Evolutionary conservation across 169 alveolate species (phyloP).

Genomic region (Plasmodium cynomolgi): DNA sequence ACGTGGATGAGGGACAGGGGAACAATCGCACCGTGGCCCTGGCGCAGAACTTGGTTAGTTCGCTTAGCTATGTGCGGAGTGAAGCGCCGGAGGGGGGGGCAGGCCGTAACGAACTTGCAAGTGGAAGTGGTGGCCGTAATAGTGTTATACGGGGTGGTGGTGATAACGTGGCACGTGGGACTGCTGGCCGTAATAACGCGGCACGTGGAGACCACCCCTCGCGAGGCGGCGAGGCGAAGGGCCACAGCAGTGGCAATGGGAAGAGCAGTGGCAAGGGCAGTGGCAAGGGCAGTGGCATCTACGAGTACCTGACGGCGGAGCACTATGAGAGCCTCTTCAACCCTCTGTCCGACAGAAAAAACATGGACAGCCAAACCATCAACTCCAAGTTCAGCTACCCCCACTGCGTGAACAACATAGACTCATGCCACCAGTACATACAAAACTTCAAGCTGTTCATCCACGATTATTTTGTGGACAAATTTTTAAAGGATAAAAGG

Average conservation of each 20-base stretch:
- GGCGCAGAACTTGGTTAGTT: conserved; percentile 39
- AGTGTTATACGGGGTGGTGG: background rate
- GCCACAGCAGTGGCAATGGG: no score
- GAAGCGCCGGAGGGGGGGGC: background rate
- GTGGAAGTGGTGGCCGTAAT: background rate
- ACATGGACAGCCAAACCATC: conserved; percentile 29
- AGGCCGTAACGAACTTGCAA: background rate
- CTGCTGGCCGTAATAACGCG: background rate
- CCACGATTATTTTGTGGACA: conserved; percentile 25
- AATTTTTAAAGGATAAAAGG: conserved; percentile 14
- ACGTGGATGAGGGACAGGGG: conserved; percentile 25
- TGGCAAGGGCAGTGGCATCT: background rate
- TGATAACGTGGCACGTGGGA: background rate
- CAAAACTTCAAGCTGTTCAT: conserved; percentile 51
- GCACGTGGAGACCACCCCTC: background rate
- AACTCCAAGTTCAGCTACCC: conserved; percentile 65
- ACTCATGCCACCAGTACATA: conserved; percentile 59
- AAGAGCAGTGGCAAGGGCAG: background rate
- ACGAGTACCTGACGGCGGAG: conserved; percentile 8
- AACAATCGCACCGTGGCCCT: conserved; percentile 10
- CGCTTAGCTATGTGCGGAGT: conserved; percentile 10
- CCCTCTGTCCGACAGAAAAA: conserved; percentile 1
- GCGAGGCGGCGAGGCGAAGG: background rate
- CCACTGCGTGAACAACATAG: conserved; percentile 64
- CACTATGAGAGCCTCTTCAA: conserved; percentile 36